Percentiles rank a stretch among this genome's conserved stretches.
Conservation (phyloP, 306 rosid genomes). For the Cicer chorassanicum region DNA sequence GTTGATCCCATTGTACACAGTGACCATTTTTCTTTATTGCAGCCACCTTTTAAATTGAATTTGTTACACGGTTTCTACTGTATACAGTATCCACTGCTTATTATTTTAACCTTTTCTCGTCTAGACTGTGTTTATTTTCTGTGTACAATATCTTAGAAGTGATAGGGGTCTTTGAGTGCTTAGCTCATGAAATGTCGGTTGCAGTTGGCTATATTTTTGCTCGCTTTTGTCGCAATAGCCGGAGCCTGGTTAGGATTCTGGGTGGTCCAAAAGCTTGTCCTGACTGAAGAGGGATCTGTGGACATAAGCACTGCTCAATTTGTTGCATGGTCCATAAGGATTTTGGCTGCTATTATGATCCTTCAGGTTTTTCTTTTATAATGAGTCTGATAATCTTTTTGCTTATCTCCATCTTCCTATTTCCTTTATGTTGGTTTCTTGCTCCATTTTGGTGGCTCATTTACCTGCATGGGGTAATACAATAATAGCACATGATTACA, state of each 20-base stretch:
- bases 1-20: slow-evolving; percentile 11
- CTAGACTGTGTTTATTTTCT: slow-evolving; percentile 18
- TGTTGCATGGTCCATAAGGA: slow-evolving; percentile 82
- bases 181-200: slow-evolving; percentile 45
- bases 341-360: slow-evolving; percentile 67
- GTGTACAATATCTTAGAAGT: slow-evolving; percentile 18
- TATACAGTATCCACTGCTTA: slow-evolving; percentile 14
- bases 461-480: slow-evolving; percentile 1
- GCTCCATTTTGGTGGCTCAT: slow-evolving; percentile 9
- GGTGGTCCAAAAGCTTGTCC: slow-evolving; percentile 79
- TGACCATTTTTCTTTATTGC: slow-evolving; percentile 9
- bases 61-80: slow-evolving; percentile 9
- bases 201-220: slow-evolving; percentile 85
- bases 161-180: slow-evolving; percentile 34
- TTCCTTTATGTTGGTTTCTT: slow-evolving; percentile 38
- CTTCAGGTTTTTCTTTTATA: slow-evolving; percentile 67
- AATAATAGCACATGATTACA: slow-evolving; percentile 23
- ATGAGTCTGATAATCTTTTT: slow-evolving; percentile 2
- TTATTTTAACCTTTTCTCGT: slow-evolving; percentile 15
- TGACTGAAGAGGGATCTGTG: slow-evolving; percentile 85
- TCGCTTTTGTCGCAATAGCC: slow-evolving; percentile 71
- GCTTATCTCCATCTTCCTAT: slow-evolving; percentile 13
- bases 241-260: slow-evolving; percentile 99
- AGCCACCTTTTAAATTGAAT: slow-evolving; percentile 30
- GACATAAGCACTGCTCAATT: slow-evolving; percentile 73